Percentiles rank a stretch among this genome's conserved stretches.
These are phyloP conservation scores for Candida easanensis DNA, from an alignment of 805 yeast genomes.

Conservation along the genomic window DNA sequence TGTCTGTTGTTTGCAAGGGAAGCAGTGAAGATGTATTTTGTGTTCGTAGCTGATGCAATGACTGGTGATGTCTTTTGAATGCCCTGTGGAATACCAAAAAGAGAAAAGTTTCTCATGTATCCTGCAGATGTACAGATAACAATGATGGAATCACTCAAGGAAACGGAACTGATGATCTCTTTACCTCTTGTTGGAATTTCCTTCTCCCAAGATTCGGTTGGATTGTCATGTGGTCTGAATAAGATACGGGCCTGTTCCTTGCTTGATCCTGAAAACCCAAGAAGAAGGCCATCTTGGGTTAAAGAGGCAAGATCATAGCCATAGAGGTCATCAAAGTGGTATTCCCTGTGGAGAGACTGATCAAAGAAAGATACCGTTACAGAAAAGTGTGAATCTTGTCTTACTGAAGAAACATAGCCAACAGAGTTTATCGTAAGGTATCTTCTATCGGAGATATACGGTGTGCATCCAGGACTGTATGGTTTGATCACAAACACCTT, in stretches of 20 bases:
- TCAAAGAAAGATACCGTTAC: conserved; percentile 90
- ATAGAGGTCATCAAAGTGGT: conserved; percentile 76
- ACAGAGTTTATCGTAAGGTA: conserved; percentile 76
- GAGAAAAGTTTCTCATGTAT: conserved; percentile 64
- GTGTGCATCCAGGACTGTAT: conserved; percentile 85
- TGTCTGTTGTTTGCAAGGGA: conserved; percentile 30
- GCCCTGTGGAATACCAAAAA: conserved; percentile 69
- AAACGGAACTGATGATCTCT: conserved; percentile 66
- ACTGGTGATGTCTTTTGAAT: conserved; percentile 73
- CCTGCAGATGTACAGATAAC: conserved; percentile 78
- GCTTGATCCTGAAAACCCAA: conserved; percentile 46
- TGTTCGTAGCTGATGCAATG: conserved; percentile 42
- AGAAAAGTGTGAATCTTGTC: conserved; percentile 54
- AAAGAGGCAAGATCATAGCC: conserved; percentile 75
- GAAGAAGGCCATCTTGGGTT: conserved; percentile 60
- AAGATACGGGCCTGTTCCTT: conserved; percentile 46
- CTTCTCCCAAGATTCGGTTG: conserved; percentile 70
- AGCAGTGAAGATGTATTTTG: conserved; percentile 30
- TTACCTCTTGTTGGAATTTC: conserved; percentile 45
- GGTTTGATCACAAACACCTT: conserved; percentile 46
- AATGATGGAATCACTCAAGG: conserved; percentile 59
- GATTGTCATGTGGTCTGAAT: conserved; percentile 67
- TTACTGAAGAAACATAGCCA: conserved; percentile 82
- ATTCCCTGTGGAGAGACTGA: conserved; percentile 67
- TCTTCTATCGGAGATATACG: conserved; percentile 66